Evolutionary conservation across 805 yeast species (phyloP).

Genomic region (Ascoidea asiatica): DNA sequence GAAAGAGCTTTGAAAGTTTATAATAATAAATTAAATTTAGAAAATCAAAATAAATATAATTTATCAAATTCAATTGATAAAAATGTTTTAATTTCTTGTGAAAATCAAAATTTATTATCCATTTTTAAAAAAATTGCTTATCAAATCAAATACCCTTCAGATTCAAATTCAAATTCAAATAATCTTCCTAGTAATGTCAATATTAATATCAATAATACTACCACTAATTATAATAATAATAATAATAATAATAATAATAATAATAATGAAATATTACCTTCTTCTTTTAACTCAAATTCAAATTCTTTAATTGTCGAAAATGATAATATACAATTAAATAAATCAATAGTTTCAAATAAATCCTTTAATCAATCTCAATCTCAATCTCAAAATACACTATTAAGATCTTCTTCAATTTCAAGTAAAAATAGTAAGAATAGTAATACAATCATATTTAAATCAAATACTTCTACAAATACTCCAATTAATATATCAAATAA

Average conservation of each 20-base stretch:
- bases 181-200: no score
- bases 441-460: no score
- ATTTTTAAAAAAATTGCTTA: background rate
- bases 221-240: no score
- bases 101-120: background rate
- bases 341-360: background rate
- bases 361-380: background rate
- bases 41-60: background rate
- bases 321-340: background rate
- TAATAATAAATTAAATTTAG: background rate
- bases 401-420: background rate
- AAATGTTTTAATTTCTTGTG: background rate
- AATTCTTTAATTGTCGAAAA: background rate
- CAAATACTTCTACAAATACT: background rate
- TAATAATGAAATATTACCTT: background rate
- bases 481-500: no score
- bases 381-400: background rate
- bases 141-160: background rate
- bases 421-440: background rate
- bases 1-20: background rate
- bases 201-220: no score
- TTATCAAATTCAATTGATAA: background rate
- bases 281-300: background rate
- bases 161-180: background rate
- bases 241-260: background rate